These are phyloP conservation scores for Myxozyma mucilagina DNA, from an alignment of 805 yeast species.

Conservation along the genomic window DNA sequence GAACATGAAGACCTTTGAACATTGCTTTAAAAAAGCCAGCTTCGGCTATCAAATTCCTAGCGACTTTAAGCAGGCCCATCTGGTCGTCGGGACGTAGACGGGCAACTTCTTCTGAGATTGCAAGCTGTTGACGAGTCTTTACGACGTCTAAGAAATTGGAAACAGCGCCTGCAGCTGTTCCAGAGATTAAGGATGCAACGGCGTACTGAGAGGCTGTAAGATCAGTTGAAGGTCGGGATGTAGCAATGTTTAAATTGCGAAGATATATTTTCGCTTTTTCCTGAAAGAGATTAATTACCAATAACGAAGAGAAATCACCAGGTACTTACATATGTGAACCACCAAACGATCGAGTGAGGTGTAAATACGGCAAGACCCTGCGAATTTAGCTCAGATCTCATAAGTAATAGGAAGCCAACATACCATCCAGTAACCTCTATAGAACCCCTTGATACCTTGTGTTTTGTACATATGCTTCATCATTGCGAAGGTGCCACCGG, in stretches of 20 bases:
- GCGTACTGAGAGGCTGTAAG: conserved; percentile 26
- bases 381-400: not conserved
- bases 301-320: not conserved
- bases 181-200: conserved; percentile 42
- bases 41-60: conserved; percentile 42
- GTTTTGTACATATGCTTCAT: conserved; percentile 47
- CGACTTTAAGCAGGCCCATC: conserved; percentile 41
- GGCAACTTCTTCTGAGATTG: conserved; percentile 44
- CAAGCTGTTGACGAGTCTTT: conserved; percentile 49
- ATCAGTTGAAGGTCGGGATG: not conserved
- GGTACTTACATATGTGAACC: conserved; percentile 42
- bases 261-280: conserved; percentile 18
- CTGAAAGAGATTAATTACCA: conserved; percentile 1
- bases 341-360: conserved; percentile 48
- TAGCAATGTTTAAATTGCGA: conserved; percentile 3
- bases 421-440: conserved; percentile 63
- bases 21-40: conserved; percentile 42
- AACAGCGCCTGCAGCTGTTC: conserved; percentile 41
- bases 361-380: conserved; percentile 45
- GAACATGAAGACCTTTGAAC: conserved; percentile 43
- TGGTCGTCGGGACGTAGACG: conserved; percentile 44
- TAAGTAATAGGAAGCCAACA: not conserved
- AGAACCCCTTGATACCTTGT: conserved; percentile 78
- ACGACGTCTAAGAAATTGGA: conserved; percentile 47
- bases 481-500: conserved; percentile 32